These are phyloP conservation scores for Phanerodontia chrysosporium DNA, from an alignment of 768 basidiomycete genomes.

Conservation along the genomic window DNA sequence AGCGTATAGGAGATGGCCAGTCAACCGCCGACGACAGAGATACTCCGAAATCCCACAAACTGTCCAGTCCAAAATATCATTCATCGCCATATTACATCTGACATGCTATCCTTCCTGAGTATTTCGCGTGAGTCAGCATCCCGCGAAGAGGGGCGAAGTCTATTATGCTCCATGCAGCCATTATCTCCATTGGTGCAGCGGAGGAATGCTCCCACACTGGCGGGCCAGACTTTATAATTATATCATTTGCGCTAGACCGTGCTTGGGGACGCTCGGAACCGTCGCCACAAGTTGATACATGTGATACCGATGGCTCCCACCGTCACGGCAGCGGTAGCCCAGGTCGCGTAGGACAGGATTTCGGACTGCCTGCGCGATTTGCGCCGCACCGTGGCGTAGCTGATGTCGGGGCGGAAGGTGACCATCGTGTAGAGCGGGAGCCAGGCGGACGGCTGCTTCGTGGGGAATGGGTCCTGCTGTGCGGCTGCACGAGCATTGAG, in stretches of 20 bases:
- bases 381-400: constrained; percentile 75
- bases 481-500: constrained; percentile 18
- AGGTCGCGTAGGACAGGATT: constrained; percentile 49
- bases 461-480: constrained; percentile 22
- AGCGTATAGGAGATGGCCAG: constrained; percentile 9
- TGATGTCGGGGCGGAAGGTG: constrained; percentile 94
- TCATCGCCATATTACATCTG: constrained; percentile 5
- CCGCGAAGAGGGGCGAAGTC: constrained; percentile 12
- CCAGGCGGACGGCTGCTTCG: constrained; percentile 69
- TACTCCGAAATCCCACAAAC: constrained; percentile 23
- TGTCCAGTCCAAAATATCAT: constrained; percentile 17
- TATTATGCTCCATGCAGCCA: not conserved
- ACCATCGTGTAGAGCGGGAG: constrained; percentile 96
- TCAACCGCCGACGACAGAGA: constrained; percentile 13
- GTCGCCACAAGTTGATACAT: constrained; percentile 27
- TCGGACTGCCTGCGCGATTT: constrained; percentile 67
- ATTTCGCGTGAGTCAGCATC: constrained; percentile 14
- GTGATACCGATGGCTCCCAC: constrained; percentile 39
- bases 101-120: constrained; percentile 1
- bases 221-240: not conserved
- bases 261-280: constrained; percentile 16
- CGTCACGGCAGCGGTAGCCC: constrained; percentile 43
- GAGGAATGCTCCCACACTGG: constrained; percentile 2
- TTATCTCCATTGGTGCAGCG: constrained; percentile 13
- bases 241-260: not conserved